phyloP scores from a whole-genome alignment of 306 rosid species.

The Luffa aegyptiaca region DNA sequence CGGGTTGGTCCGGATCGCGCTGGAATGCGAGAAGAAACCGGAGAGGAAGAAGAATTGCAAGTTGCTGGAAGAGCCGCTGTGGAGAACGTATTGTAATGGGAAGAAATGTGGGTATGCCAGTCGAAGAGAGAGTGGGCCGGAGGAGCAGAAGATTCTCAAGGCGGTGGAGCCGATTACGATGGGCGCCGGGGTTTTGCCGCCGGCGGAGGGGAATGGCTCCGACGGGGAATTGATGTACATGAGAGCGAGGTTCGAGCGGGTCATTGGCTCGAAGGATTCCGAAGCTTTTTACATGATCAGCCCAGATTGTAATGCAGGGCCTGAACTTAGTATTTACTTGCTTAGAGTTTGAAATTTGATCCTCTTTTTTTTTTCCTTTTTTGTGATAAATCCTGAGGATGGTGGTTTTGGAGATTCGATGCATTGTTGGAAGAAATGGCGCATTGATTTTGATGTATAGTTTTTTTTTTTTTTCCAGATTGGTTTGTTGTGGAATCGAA shows the following conservation, averaged over 20 bases:
- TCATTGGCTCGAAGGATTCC: slow-evolving; percentile 77
- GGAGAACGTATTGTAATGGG: slow-evolving; percentile 83
- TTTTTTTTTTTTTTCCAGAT: background rate
- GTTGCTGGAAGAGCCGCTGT: slow-evolving; percentile 42
- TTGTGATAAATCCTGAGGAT: background rate
- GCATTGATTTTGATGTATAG: slow-evolving; percentile 4
- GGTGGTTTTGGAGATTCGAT: background rate
- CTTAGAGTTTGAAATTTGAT: slow-evolving; percentile 40
- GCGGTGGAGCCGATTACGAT: slow-evolving; percentile 73
- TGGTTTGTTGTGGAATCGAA: background rate
- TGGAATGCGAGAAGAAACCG: slow-evolving; percentile 59
- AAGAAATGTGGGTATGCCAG: slow-evolving; percentile 66
- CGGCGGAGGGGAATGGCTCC: slow-evolving; percentile 23
- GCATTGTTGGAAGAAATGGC: background rate
- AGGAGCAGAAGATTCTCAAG: slow-evolving; percentile 67
- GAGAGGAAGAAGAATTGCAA: slow-evolving; percentile 10
- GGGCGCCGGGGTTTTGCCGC: slow-evolving; percentile 84
- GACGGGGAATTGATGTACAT: slow-evolving; percentile 83
- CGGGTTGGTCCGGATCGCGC: slow-evolving; percentile 16
- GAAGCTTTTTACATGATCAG: slow-evolving; percentile 86
- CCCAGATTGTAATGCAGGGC: slow-evolving; percentile 65
- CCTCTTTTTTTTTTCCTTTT: no score
- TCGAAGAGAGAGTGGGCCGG: slow-evolving; percentile 40
- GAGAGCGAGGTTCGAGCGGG: slow-evolving; percentile 85
- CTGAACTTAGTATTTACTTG: slow-evolving; percentile 78